Conservation (phyloP, 2,329 filamentous ascomycete genomes). For the Neonectria faginata region DNA sequence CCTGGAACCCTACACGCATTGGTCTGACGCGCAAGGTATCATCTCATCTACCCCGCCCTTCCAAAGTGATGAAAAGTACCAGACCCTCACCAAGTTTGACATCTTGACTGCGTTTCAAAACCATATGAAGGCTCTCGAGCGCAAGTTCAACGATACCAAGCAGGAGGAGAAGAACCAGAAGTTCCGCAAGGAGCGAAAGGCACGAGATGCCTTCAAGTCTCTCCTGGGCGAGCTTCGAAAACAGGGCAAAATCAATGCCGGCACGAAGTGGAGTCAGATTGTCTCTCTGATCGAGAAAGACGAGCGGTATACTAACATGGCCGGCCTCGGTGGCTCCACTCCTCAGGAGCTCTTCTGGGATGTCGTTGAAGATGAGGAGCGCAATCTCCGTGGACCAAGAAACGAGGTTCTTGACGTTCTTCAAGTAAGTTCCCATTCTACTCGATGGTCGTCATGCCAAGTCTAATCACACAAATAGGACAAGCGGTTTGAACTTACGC, state of each 20-base stretch:
- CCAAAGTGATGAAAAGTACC: slow-evolving; percentile 85
- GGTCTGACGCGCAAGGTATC: slow-evolving; percentile 87
- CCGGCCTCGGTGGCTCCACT: slow-evolving; percentile 85
- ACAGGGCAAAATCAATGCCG: slow-evolving; percentile 86
- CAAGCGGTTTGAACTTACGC: slow-evolving; percentile 89
- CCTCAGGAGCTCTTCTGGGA: slow-evolving; percentile 97
- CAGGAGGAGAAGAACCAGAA: slow-evolving; percentile 89
- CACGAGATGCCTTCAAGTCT: slow-evolving; percentile 82
- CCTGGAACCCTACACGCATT: slow-evolving; percentile 92
- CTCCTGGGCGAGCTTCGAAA: slow-evolving; percentile 80
- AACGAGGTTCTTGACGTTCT: slow-evolving; percentile 90
- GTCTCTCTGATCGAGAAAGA: slow-evolving; percentile 81
- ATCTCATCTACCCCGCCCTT: slow-evolving; percentile 84
- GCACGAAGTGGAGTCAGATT: slow-evolving; percentile 89
- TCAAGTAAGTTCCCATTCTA: slow-evolving; percentile 70
- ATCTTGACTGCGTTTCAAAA: slow-evolving; percentile 93
- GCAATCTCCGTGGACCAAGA: slow-evolving; percentile 80
- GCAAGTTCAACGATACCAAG: slow-evolving; percentile 88
- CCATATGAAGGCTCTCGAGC: slow-evolving; percentile 93
- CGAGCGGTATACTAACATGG: slow-evolving; percentile 83
- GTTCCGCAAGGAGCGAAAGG: slow-evolving; percentile 84
- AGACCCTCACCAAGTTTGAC: slow-evolving; percentile 86
- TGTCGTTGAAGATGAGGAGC: slow-evolving; percentile 91
- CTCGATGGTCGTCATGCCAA: background rate
- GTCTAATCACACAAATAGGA: slow-evolving; percentile 66